Conservation (phyloP, 805 yeast species). For the Pichia cabralensis region DNA sequence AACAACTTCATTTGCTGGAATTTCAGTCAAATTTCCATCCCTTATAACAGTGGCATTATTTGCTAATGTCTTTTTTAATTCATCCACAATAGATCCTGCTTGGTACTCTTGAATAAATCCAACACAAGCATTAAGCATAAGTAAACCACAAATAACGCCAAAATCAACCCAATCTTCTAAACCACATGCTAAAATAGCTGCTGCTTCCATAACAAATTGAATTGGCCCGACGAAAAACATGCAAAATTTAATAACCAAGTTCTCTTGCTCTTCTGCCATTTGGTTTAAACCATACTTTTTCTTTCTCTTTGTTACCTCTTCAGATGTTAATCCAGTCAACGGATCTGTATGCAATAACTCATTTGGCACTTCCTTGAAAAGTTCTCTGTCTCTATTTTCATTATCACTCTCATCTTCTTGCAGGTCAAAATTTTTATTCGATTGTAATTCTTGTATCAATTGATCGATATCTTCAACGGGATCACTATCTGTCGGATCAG, state of each 20-base stretch:
- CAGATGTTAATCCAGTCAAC: conserved; percentile 58
- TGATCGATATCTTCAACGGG: no score
- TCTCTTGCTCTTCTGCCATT: conserved; percentile 83
- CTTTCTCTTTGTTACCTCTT: conserved; percentile 71
- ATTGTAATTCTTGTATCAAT: conserved; percentile 36
- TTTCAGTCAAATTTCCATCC: conserved; percentile 64
- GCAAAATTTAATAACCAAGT: conserved; percentile 63
- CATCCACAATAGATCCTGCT: conserved; percentile 93
- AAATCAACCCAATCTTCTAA: conserved; percentile 94
- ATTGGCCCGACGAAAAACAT: conserved; percentile 89
- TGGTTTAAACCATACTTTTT: conserved; percentile 84
- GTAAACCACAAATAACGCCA: conserved; percentile 84
- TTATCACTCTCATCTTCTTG: conserved; percentile 43
- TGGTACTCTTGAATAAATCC: conserved; percentile 93
- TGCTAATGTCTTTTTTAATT: conserved; percentile 84
- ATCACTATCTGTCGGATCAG: no score
- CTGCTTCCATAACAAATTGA: conserved; percentile 95
- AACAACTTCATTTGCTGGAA: conserved; percentile 75
- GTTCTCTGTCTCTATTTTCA: conserved; percentile 35
- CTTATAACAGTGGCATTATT: conserved; percentile 75
- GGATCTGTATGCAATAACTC: conserved; percentile 78
- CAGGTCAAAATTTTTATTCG: conserved; percentile 36
- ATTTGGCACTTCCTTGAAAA: conserved; percentile 79
- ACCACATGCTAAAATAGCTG: conserved; percentile 91
- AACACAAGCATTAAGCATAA: conserved; percentile 74